These are phyloP conservation scores for Apiotrichum siamense DNA, from an alignment of 1,284 basidiomycete genomes.

Conservation along the genomic window DNA sequence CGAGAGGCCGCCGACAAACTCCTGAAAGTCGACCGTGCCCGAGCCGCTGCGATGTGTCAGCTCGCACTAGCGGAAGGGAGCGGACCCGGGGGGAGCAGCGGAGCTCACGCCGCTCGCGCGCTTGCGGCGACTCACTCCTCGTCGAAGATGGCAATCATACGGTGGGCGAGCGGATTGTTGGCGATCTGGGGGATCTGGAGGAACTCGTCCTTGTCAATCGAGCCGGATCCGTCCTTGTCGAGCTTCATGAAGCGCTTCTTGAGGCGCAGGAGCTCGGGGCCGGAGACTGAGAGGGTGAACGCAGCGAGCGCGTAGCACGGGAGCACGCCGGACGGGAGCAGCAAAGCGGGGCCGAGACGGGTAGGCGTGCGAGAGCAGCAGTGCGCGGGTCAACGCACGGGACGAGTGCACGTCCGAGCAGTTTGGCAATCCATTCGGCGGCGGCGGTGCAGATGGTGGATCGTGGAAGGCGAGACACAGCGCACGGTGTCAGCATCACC, in stretches of 20 bases:
- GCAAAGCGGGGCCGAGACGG: background rate
- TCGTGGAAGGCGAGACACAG: too few relatives aligned
- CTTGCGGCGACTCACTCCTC: conserved; percentile 71
- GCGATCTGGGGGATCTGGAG: conserved; percentile 98
- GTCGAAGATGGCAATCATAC: conserved; percentile 99
- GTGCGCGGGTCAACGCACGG: too few relatives aligned
- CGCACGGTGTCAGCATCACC: background rate
- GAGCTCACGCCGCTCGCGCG: background rate
- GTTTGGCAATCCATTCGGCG: too few relatives aligned
- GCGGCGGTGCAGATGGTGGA: too few relatives aligned
- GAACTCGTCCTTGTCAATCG: conserved; percentile 98
- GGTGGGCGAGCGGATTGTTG: conserved; percentile 90
- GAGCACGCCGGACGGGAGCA: background rate
- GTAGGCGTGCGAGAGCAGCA: background rate
- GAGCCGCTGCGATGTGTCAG: conserved; percentile 62
- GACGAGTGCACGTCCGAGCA: too few relatives aligned
- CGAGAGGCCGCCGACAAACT: conserved; percentile 94
- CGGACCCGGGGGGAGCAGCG: background rate
- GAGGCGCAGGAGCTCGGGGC: conserved; percentile 80
- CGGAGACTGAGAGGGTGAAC: conserved; percentile 62
- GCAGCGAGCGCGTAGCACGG: background rate
- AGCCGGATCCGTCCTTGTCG: conserved; percentile 94
- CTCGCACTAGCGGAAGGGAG: too few relatives aligned
- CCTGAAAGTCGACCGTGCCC: conserved; percentile 97
- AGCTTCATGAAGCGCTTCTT: conserved; percentile 99